These are phyloP conservation scores for Sclerotiophoma versabilis DNA, from an alignment of 2,329 filamentous ascomycete genomes.

Conservation along the genomic window DNA sequence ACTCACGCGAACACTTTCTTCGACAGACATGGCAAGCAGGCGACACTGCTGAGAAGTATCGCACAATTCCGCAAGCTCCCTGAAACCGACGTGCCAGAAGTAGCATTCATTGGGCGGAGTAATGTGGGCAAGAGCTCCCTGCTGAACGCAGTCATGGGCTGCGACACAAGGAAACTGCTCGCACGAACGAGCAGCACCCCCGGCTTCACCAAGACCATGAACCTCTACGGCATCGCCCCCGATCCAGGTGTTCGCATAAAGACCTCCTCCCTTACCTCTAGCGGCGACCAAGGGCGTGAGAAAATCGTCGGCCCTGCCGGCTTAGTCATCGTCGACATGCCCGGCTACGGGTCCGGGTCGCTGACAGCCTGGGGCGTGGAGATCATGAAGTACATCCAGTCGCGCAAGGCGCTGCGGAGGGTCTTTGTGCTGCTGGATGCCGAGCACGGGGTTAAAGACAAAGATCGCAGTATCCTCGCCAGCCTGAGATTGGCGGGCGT, in stretches of 20 bases:
- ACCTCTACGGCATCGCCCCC: constrained; percentile 67
- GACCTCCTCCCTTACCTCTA: constrained; percentile 17
- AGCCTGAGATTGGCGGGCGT: constrained; percentile 64
- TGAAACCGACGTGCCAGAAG: constrained; percentile 62
- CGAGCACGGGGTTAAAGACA: constrained; percentile 68
- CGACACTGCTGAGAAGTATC: constrained; percentile 66
- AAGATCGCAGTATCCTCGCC: constrained; percentile 64
- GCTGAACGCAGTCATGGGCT: constrained; percentile 65
- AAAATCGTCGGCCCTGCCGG: constrained; percentile 49
- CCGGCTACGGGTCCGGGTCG: constrained; percentile 72
- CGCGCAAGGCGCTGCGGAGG: constrained; percentile 67
- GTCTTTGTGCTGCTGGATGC: constrained; percentile 72
- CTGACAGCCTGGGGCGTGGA: constrained; percentile 68
- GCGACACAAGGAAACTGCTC: constrained; percentile 52
- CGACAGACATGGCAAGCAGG: constrained; percentile 41
- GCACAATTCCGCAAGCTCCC: constrained; percentile 67
- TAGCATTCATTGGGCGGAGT: constrained; percentile 71
- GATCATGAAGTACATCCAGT: constrained; percentile 71
- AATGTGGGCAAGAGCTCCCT: constrained; percentile 75
- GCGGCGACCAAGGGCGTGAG: constrained; percentile 20
- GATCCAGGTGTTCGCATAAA: constrained; percentile 31
- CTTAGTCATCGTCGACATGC: constrained; percentile 72
- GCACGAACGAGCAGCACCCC: constrained; percentile 63
- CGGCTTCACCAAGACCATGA: constrained; percentile 70
- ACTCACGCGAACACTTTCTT: constrained; percentile 55